These are phyloP conservation scores for Fusarium chuoi DNA, from an alignment of 2,329 filamentous ascomycete species.

Conservation along the genomic window DNA sequence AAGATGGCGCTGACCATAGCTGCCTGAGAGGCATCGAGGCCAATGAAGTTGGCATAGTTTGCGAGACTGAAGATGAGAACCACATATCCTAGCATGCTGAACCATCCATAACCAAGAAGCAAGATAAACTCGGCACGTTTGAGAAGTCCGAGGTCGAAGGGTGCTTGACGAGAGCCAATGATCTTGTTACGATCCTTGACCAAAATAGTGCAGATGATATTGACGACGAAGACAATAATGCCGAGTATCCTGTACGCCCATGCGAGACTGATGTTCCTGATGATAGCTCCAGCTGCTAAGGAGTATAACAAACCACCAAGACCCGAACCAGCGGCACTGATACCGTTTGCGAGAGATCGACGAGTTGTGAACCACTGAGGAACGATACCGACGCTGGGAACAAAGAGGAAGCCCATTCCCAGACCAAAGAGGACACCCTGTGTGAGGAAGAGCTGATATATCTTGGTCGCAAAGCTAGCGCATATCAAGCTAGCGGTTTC, in stretches of 20 bases:
- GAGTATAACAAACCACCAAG: constrained; percentile 79
- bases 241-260: constrained; percentile 76
- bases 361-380: constrained; percentile 79
- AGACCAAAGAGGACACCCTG: constrained; percentile 82
- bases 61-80: constrained; percentile 81
- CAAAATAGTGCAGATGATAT: constrained; percentile 70
- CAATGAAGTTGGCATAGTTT: constrained; percentile 76
- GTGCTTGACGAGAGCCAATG: constrained; percentile 72
- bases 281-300: constrained; percentile 74
- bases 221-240: constrained; percentile 71
- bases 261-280: constrained; percentile 68
- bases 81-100: constrained; percentile 78
- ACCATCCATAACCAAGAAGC: constrained; percentile 73
- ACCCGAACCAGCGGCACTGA: constrained; percentile 75
- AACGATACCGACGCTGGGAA: constrained; percentile 72
- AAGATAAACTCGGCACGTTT: constrained; percentile 70
- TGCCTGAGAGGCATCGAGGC: constrained; percentile 73
- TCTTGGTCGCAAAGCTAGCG: constrained; percentile 73
- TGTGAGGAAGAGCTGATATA: constrained; percentile 80
- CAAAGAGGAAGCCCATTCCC: constrained; percentile 82
- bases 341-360: constrained; percentile 75
- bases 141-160: constrained; percentile 74
- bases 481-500: constrained; percentile 73
- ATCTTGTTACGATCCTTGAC: constrained; percentile 77
- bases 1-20: constrained; percentile 78